Evolutionary conservation across 1,284 basidiomycete species (phyloP).

Genomic region (Paramarasmius palmivorus): DNA sequence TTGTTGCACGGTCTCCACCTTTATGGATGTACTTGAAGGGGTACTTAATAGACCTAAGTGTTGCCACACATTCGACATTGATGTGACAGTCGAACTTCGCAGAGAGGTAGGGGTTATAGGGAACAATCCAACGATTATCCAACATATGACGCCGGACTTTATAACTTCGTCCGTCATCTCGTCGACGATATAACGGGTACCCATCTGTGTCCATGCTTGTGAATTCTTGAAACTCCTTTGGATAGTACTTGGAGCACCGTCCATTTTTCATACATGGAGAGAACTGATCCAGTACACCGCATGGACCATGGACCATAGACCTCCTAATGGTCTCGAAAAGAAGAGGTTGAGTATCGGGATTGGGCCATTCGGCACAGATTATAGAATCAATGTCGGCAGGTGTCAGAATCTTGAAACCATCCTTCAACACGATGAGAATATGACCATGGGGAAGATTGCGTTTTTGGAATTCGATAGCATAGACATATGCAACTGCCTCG

Average conservation of each 20-base stretch:
- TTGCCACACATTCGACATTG: slow-evolving; percentile 32
- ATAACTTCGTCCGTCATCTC: slow-evolving; percentile 31
- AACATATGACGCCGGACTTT: slow-evolving; percentile 20
- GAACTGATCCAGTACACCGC: slow-evolving; percentile 30
- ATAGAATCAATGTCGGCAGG: slow-evolving; percentile 37
- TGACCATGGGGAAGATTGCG: slow-evolving; percentile 50
- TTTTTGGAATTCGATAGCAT: slow-evolving; percentile 54
- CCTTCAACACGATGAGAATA: slow-evolving; percentile 38
- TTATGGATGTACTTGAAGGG: too few species aligned
- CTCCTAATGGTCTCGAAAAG: too few species aligned
- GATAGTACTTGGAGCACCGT: slow-evolving; percentile 41
- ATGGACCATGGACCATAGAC: slow-evolving; percentile 51
- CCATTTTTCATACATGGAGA: slow-evolving; percentile 41
- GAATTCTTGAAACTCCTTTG: slow-evolving; percentile 38
- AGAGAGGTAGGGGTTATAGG: slow-evolving; percentile 28
- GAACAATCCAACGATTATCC: too few species aligned
- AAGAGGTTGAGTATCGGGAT: too few species aligned
- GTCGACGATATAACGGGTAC: slow-evolving; percentile 36
- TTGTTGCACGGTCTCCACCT: too few species aligned
- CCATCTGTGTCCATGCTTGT: slow-evolving; percentile 33
- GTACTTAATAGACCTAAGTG: too few species aligned
- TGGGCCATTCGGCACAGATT: too few species aligned
- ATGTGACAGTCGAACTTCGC: slow-evolving; percentile 26
- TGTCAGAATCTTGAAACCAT: slow-evolving; percentile 28
- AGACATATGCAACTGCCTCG: slow-evolving; percentile 30